phyloP scores from a whole-genome alignment of 805 yeast genomes.

The Hermanozyma aechmeae region DNA sequence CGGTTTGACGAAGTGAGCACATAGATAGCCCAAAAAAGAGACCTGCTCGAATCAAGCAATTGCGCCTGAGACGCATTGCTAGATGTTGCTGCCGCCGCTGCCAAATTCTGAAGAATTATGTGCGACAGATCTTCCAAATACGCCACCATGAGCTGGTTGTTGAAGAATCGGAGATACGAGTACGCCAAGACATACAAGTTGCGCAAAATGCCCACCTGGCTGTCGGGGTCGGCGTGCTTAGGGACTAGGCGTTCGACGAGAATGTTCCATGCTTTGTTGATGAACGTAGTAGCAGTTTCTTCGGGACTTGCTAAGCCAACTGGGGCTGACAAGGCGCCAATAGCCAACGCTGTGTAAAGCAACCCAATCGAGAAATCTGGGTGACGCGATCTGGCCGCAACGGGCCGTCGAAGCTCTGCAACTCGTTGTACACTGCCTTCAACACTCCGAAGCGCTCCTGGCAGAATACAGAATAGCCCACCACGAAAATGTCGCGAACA shows the following conservation, averaged over 20 bases:
- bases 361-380: conserved; percentile 28
- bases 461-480: conserved; percentile 19
- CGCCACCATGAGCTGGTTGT: conserved; percentile 38
- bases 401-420: conserved; percentile 9
- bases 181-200: conserved; percentile 36
- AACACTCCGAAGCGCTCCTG: conserved; percentile 10
- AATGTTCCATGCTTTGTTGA: conserved; percentile 39
- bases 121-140: conserved; percentile 39
- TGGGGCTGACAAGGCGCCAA: conserved; percentile 25
- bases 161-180: conserved; percentile 34
- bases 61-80: no score
- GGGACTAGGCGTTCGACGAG: conserved; percentile 26
- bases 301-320: conserved; percentile 15
- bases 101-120: conserved; percentile 30
- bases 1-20: conserved; percentile 33
- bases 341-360: conserved; percentile 34
- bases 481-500: conserved; percentile 19
- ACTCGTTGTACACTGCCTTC: conserved; percentile 12
- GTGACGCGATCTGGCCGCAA: conserved; percentile 8
- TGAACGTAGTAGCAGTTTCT: conserved; percentile 21
- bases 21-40: conserved; percentile 42
- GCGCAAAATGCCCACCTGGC: conserved; percentile 33
- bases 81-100: conserved; percentile 8
- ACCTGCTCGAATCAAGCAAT: conserved; percentile 21
- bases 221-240: conserved; percentile 19